These are phyloP conservation scores for Eucalyptus rudis DNA, from an alignment of 345 rosid genomes.

Conservation along the genomic window DNA sequence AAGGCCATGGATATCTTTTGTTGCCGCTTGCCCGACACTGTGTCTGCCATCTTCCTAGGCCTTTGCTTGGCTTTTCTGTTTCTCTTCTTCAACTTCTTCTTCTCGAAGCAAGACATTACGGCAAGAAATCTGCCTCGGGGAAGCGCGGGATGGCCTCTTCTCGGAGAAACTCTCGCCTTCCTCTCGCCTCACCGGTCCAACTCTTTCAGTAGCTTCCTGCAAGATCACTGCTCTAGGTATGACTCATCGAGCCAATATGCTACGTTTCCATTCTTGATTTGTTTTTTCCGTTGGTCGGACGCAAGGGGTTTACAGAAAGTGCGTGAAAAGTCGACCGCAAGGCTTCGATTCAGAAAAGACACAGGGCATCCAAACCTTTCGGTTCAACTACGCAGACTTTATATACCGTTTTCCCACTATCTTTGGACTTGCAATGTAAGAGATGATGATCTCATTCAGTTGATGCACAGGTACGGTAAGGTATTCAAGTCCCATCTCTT, in stretches of 20 bases:
- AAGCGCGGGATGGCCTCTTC: slow-evolving; percentile 68
- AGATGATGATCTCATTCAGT: neutral
- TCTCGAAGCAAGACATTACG: neutral
- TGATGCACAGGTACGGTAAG: slow-evolving; percentile 43
- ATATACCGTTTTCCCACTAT: neutral
- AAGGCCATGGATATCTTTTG: neutral
- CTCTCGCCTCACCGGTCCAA: slow-evolving; percentile 73
- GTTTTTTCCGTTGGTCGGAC: neutral
- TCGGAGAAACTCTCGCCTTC: slow-evolving; percentile 62
- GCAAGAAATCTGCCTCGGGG: slow-evolving; percentile 33
- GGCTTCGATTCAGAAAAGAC: neutral
- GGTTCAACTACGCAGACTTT: neutral
- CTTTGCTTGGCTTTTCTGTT: neutral
- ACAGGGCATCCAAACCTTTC: neutral
- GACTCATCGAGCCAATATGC: neutral
- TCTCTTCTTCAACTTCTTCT: neutral
- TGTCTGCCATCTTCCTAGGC: slow-evolving; percentile 2
- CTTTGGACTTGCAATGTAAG: neutral
- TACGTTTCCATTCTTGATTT: neutral
- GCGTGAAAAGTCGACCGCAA: neutral
- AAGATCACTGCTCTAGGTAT: slow-evolving; percentile 52
- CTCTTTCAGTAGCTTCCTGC: slow-evolving; percentile 55
- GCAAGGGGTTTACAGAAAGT: neutral
- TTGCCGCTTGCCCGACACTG: neutral
- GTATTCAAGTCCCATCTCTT: slow-evolving; percentile 74